phyloP scores from a whole-genome alignment of 345 rosid species.

The Sisymbrium irio region DNA sequence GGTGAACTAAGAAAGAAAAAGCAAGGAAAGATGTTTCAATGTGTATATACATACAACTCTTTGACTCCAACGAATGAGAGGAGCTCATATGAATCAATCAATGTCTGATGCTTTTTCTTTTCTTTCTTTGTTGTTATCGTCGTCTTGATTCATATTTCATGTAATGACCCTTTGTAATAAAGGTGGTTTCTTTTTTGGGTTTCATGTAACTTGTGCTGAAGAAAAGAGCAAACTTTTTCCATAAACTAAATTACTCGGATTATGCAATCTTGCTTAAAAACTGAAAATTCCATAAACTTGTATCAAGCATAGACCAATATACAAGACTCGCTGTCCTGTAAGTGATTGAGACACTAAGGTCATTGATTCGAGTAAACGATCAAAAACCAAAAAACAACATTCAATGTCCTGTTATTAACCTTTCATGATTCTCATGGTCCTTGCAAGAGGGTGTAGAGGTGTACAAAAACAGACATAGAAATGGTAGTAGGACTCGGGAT shows the following conservation, averaged over 20 bases:
- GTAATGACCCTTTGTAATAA: conserved; percentile 19
- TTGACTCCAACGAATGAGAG: conserved; percentile 1
- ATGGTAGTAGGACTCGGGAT: background rate
- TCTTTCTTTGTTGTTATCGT: background rate
- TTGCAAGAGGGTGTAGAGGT: background rate
- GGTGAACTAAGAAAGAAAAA: background rate
- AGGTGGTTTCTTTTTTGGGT: conserved; percentile 17
- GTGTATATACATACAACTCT: conserved; percentile 27
- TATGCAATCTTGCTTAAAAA: background rate
- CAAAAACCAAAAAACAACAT: background rate
- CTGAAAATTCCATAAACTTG: background rate
- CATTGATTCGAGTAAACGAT: background rate
- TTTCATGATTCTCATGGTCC: background rate
- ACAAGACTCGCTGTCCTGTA: background rate
- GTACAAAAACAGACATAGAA: background rate
- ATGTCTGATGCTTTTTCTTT: background rate
- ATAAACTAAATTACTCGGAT: conserved; percentile 3
- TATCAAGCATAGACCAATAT: background rate
- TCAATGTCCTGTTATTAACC: background rate
- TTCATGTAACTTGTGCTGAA: conserved; percentile 25
- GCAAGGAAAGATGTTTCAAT: background rate
- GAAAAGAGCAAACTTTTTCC: conserved; percentile 6
- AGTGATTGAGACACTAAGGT: background rate
- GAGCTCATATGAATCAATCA: conserved; percentile 3
- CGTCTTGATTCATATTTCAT: conserved; percentile 18